Percentiles rank a stretch among this genome's conserved stretches.
phyloP scores from a whole-genome alignment of 345 rosid species.

The Linum usitatissimum region DNA sequence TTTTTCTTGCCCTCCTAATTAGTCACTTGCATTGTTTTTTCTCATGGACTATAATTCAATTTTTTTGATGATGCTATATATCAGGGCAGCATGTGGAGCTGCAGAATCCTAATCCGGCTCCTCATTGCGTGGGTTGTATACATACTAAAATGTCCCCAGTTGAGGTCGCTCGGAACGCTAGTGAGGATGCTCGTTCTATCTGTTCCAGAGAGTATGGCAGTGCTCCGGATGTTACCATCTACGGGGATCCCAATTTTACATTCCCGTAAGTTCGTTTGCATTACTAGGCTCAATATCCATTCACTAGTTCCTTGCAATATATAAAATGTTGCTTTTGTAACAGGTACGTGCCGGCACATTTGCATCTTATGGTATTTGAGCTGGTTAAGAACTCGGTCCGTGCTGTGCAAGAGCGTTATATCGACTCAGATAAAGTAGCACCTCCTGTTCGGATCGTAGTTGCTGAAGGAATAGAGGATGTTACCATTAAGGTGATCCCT shows the following conservation, averaged over 20 bases:
- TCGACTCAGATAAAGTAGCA: conserved; percentile 71
- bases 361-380: conserved; percentile 94
- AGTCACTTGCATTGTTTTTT: not conserved
- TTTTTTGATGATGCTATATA: conserved; percentile 15
- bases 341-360: conserved; percentile 84
- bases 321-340: conserved; percentile 8
- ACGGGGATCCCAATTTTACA: conserved; percentile 85
- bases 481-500: conserved; percentile 61
- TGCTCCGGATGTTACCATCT: conserved; percentile 67
- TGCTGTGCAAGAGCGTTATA: conserved; percentile 74
- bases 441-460: conserved; percentile 76
- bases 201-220: conserved; percentile 85
- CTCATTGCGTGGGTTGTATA: conserved; percentile 72
- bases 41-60: not conserved
- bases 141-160: conserved; percentile 93
- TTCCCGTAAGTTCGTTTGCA: conserved; percentile 60
- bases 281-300: not conserved
- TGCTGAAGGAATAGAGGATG: conserved; percentile 96
- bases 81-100: conserved; percentile 98
- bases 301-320: not conserved
- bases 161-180: conserved; percentile 74
- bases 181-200: conserved; percentile 79
- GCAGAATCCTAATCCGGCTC: conserved; percentile 88
- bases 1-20: not conserved
- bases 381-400: conserved; percentile 91